These are phyloP conservation scores for Crataegus laevigata DNA, from an alignment of 306 rosid species.

Conservation along the genomic window DNA sequence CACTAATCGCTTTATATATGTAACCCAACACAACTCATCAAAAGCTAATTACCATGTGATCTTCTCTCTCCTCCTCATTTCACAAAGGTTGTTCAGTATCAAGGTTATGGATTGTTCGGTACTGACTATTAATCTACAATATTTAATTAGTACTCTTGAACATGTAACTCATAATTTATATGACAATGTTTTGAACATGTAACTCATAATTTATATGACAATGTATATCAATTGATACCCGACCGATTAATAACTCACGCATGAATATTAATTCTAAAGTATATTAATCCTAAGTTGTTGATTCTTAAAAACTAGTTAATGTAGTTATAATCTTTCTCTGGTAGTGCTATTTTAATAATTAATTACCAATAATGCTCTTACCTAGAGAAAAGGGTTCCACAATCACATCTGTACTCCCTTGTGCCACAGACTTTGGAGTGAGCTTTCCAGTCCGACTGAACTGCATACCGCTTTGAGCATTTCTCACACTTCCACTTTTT, in stretches of 20 bases:
- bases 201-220: too few species aligned
- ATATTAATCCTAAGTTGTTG: background rate
- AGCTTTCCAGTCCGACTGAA: constrained; percentile 94
- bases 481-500: constrained; percentile 93
- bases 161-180: too few species aligned
- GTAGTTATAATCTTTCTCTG: background rate
- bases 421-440: constrained; percentile 94
- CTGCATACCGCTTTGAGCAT: constrained; percentile 83
- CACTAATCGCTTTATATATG: background rate
- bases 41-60: background rate
- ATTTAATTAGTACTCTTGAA: too few species aligned
- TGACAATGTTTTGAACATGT: too few species aligned
- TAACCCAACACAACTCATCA: background rate
- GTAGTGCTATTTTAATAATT: background rate
- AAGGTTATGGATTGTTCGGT: too few species aligned
- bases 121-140: too few species aligned
- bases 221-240: too few species aligned
- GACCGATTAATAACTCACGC: too few species aligned
- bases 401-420: constrained; percentile 74
- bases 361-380: constrained; percentile 7
- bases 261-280: too few species aligned
- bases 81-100: background rate
- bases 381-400: constrained; percentile 92
- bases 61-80: background rate
- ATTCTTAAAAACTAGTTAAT: background rate